These are phyloP conservation scores for Anthracocystis panici-leucophaei DNA, from an alignment of 1,284 basidiomycete genomes.

Conservation along the genomic window DNA sequence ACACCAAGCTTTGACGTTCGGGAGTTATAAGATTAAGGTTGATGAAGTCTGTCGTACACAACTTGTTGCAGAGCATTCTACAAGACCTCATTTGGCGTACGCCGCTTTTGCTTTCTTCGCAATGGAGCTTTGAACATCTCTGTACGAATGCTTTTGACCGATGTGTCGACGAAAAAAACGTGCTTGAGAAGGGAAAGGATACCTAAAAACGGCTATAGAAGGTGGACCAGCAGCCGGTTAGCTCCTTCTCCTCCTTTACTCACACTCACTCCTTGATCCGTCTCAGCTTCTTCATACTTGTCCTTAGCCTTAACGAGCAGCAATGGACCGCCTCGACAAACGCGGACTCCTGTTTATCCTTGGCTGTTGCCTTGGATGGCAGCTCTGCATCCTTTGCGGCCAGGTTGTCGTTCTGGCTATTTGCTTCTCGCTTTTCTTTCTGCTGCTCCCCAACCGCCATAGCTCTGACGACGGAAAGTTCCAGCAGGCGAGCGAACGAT, in stretches of 20 bases:
- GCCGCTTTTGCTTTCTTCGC: neutral
- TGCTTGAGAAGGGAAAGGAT: neutral
- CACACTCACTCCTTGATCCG: neutral
- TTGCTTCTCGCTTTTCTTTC: neutral
- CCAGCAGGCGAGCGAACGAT: neutral
- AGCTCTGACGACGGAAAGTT: neutral
- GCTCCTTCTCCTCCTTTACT: neutral
- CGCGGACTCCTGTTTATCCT: conserved; percentile 4
- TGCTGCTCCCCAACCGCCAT: neutral
- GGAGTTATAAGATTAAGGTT: neutral
- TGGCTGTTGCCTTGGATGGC: conserved; percentile 10
- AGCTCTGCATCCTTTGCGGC: conserved; percentile 11
- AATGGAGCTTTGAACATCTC: neutral
- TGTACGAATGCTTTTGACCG: too few relatives aligned
- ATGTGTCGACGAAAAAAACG: too few relatives aligned
- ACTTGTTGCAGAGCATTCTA: conserved; percentile 7
- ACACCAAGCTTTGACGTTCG: neutral
- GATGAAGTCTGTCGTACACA: neutral
- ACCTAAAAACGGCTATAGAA: neutral
- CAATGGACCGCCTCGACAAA: neutral
- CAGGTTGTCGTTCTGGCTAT: neutral
- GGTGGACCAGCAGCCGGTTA: neutral
- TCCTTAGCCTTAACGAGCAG: neutral
- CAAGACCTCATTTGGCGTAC: neutral
- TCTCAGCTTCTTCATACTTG: neutral